A percentile compares a stretch with the other conserved stretches of the same genome.
phyloP scores from a whole-genome alignment of 2,329 filamentous ascomycete species.

The Domatiomyces globalis region DNA sequence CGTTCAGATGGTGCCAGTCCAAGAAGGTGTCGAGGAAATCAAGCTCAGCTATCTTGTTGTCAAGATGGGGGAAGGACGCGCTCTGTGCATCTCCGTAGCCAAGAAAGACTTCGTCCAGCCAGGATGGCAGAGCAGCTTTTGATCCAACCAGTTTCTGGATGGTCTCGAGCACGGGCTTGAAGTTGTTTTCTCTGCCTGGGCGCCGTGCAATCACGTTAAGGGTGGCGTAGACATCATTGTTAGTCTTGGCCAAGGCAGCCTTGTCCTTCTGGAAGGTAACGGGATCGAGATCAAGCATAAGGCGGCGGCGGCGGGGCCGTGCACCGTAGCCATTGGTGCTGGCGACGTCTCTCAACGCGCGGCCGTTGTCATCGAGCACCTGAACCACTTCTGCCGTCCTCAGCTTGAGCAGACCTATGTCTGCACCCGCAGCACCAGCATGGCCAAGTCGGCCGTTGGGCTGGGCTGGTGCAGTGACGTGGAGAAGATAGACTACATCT shows the following conservation, averaged over 20 bases:
- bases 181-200: conserved; percentile 86
- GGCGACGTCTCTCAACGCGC: conserved; percentile 49
- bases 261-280: conserved; percentile 64
- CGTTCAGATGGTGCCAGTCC: conserved; percentile 85
- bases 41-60: conserved; percentile 61
- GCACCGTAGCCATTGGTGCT: conserved; percentile 48
- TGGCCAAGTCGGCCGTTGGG: conserved; percentile 35
- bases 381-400: conserved; percentile 76
- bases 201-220: conserved; percentile 79
- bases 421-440: conserved; percentile 36
- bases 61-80: conserved; percentile 69
- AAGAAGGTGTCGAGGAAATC: conserved; percentile 92
- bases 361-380: conserved; percentile 72
- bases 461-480: conserved; percentile 47
- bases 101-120: conserved; percentile 95
- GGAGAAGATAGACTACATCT: conserved; percentile 78
- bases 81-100: conserved; percentile 87
- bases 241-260: conserved; percentile 50
- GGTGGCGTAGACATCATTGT: conserved; percentile 54
- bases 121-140: conserved; percentile 71
- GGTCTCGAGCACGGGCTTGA: conserved; percentile 82
- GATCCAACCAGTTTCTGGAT: conserved; percentile 76
- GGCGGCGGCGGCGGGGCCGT: conserved; percentile 48
- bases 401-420: conserved; percentile 55
- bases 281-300: conserved; percentile 72